These are phyloP conservation scores for Danielozyma ontarioensis DNA, from an alignment of 805 yeast species.

Conservation along the genomic window DNA sequence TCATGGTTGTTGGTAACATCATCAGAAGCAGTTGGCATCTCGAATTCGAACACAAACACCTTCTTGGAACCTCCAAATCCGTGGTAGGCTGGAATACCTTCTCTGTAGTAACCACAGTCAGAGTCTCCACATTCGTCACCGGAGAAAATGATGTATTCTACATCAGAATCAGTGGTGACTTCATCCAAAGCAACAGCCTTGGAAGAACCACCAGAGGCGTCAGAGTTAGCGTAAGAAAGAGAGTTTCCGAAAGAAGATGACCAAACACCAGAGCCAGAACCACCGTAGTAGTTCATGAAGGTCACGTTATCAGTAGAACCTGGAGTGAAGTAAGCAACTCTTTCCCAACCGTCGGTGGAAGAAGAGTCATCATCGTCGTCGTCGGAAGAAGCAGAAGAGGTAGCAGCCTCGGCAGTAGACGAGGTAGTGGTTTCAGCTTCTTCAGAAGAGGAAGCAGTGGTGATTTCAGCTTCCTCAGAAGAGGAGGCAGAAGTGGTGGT, in stretches of 20 bases:
- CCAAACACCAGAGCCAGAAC: slow-evolving; percentile 87
- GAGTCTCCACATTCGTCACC: slow-evolving; percentile 52
- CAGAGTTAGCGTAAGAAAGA: slow-evolving; percentile 73
- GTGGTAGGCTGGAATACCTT: slow-evolving; percentile 85
- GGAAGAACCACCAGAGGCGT: slow-evolving; percentile 71
- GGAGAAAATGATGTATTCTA: slow-evolving; percentile 80
- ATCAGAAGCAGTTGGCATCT: slow-evolving; percentile 70
- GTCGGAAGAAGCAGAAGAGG: slow-evolving; percentile 32
- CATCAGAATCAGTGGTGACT: slow-evolving; percentile 63
- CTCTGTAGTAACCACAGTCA: slow-evolving; percentile 83
- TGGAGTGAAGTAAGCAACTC: slow-evolving; percentile 64
- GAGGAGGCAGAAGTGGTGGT: slow-evolving; percentile 7
- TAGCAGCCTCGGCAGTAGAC: slow-evolving; percentile 17
- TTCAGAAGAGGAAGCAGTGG: slow-evolving; percentile 12
- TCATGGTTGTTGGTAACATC: slow-evolving; percentile 56
- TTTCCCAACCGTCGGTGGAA: slow-evolving; percentile 48
- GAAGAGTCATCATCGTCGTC: slow-evolving; percentile 33
- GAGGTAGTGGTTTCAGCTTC: slow-evolving; percentile 17
- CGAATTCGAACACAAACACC: slow-evolving; percentile 89
- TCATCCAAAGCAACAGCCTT: slow-evolving; percentile 65
- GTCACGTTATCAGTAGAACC: slow-evolving; percentile 67
- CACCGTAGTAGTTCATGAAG: slow-evolving; percentile 88
- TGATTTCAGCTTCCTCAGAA: not conserved
- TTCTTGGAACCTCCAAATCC: slow-evolving; percentile 85
- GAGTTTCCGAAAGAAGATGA: slow-evolving; percentile 88